A percentile compares a stretch with the other conserved stretches of the same genome.
phyloP scores from a whole-genome alignment of 306 rosid species.

The Herpetospermum pedunculosum region DNA sequence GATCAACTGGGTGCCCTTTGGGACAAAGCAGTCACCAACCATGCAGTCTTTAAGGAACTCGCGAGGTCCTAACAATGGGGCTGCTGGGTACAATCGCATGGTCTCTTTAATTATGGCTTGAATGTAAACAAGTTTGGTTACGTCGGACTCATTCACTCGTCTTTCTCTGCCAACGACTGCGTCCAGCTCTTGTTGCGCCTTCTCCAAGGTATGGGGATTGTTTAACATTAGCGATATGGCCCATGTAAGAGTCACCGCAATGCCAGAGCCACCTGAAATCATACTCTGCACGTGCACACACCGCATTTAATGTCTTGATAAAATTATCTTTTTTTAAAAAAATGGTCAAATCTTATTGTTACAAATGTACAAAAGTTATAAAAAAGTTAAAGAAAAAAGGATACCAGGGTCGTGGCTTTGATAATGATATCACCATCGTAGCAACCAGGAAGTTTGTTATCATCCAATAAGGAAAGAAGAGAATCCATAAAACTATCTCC shows the following conservation, averaged over 20 bases:
- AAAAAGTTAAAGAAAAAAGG: no score
- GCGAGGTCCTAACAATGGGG: constrained; percentile 20
- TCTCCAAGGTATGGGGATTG: background rate
- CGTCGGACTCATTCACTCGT: no score
- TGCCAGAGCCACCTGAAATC: constrained; percentile 11
- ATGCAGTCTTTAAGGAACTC: constrained; percentile 27
- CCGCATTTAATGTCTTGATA: no score
- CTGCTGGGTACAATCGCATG: constrained; percentile 32
- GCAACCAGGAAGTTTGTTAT: constrained; percentile 15
- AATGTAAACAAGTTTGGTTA: constrained; percentile 25
- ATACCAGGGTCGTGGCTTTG: constrained; percentile 38
- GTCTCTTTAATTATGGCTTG: constrained; percentile 41
- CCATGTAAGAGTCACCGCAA: constrained; percentile 15
- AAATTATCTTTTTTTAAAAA: no score
- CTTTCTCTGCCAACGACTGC: constrained; percentile 7
- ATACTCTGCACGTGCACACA: constrained; percentile 9
- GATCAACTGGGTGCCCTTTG: constrained; percentile 27
- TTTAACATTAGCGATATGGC: constrained; percentile 7
- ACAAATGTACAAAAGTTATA: no score
- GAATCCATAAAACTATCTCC: constrained; percentile 37
- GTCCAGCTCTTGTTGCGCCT: constrained; percentile 17
- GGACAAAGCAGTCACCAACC: constrained; percentile 26
- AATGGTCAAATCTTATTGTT: no score
- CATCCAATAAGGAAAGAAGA: constrained; percentile 12
- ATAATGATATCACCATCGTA: constrained; percentile 25